Conservation (phyloP, 1,284 basidiomycete species). For the Rhodotorula mucilaginosa region DNA sequence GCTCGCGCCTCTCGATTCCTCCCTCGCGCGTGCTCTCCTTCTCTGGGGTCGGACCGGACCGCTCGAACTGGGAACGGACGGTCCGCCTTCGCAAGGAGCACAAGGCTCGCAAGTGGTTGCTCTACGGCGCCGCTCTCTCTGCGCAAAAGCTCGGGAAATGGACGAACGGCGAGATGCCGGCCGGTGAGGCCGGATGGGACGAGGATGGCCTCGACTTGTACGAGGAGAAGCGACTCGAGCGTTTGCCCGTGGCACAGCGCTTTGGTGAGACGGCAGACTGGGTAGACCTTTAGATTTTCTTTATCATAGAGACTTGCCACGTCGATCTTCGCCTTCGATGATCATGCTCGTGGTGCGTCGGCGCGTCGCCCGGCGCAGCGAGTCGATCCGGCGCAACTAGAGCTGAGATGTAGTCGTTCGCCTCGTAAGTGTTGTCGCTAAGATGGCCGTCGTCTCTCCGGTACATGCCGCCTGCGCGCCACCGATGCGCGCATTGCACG, state of each 20-base stretch:
- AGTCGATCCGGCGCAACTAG: too few species aligned
- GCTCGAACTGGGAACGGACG: slow-evolving; percentile 28
- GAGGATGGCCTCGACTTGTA: slow-evolving; percentile 24
- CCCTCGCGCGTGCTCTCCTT: slow-evolving; percentile 35
- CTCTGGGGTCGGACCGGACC: slow-evolving; percentile 28
- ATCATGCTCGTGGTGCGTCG: too few species aligned
- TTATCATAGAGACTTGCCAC: too few species aligned
- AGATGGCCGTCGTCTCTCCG: too few species aligned
- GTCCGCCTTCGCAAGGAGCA: slow-evolving; percentile 11
- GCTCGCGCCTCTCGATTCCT: slow-evolving; percentile 38
- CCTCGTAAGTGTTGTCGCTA: too few species aligned
- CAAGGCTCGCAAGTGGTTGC: slow-evolving; percentile 26
- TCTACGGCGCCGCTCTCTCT: slow-evolving; percentile 27
- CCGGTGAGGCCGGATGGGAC: slow-evolving; percentile 31
- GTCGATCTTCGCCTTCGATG: too few species aligned
- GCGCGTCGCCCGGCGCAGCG: too few species aligned
- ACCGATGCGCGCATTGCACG: too few species aligned
- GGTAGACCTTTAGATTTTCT: slow-evolving; percentile 11
- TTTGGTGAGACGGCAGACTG: slow-evolving; percentile 20
- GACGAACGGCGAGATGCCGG: slow-evolving; percentile 1
- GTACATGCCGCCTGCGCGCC: too few species aligned
- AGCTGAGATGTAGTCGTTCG: too few species aligned
- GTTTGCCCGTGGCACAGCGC: slow-evolving; percentile 13
- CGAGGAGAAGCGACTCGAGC: slow-evolving; percentile 22
- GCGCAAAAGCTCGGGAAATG: slow-evolving; percentile 25